A percentile compares a stretch with the other conserved stretches of the same genome.
These are phyloP conservation scores for Pythium utonaiense DNA, from an alignment of 352 stramenopile genomes.

Conservation along the genomic window DNA sequence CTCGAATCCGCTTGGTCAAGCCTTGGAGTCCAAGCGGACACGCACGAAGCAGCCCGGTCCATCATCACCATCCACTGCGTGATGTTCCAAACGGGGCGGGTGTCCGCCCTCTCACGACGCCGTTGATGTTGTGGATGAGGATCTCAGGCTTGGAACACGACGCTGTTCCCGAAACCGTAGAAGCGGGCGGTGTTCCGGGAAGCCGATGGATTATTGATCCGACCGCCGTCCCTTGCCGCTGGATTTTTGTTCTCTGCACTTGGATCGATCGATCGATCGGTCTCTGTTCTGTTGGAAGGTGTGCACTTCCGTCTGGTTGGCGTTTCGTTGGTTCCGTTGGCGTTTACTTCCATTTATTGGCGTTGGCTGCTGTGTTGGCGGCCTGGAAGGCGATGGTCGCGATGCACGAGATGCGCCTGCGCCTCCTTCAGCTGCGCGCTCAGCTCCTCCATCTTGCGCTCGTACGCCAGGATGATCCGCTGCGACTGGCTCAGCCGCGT, in stretches of 20 bases:
- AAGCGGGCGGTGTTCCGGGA: no score
- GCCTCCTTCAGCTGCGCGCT: slow-evolving; percentile 50
- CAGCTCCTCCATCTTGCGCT: slow-evolving; percentile 74
- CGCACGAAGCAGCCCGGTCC: neutral
- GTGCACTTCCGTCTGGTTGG: neutral
- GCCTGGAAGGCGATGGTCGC: neutral
- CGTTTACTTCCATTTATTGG: neutral
- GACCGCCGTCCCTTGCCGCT: no score
- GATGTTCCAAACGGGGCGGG: no score
- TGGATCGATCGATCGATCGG: neutral
- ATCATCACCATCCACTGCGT: neutral
- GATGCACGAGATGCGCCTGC: slow-evolving; percentile 19
- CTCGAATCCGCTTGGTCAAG: neutral
- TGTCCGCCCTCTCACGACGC: no score
- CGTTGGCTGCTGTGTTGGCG: slow-evolving; percentile 4
- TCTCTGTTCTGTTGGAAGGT: neutral
- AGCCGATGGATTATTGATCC: no score
- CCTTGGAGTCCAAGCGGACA: no score
- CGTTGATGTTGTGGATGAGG: no score
- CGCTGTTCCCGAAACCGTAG: no score
- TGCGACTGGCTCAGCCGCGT: slow-evolving; percentile 59
- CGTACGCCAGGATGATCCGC: slow-evolving; percentile 62
- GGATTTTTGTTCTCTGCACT: neutral
- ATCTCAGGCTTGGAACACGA: no score
- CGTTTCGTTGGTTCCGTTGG: neutral